These are phyloP conservation scores for Aquilaria agallochum DNA, from an alignment of 441 rosid genomes.

Conservation along the genomic window DNA sequence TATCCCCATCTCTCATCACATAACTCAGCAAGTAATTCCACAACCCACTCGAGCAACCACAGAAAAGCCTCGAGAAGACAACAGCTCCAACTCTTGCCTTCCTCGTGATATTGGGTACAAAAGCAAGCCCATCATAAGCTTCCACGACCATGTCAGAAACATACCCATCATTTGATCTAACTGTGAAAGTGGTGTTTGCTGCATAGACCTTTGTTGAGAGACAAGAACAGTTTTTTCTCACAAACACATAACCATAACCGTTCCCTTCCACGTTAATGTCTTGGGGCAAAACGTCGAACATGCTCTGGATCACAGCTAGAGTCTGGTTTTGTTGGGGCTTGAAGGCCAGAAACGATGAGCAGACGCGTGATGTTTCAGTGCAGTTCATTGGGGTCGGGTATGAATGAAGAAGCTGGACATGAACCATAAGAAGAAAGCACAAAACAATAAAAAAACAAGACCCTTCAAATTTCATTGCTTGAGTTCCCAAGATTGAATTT, in stretches of 20 bases:
- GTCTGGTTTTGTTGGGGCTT: conserved; percentile 61
- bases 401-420: conserved; percentile 23
- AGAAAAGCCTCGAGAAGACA: conserved; percentile 79
- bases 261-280: conserved; percentile 56
- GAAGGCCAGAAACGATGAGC: conserved; percentile 85
- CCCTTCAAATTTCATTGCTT: conserved; percentile 30
- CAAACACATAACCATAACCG: conserved; percentile 49
- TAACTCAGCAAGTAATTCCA: conserved; percentile 99
- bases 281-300: conserved; percentile 80
- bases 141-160: conserved; percentile 55
- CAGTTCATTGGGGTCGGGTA: conserved; percentile 65
- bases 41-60: conserved; percentile 93
- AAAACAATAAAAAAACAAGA: conserved; percentile 22
- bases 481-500: conserved; percentile 3
- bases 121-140: conserved; percentile 82
- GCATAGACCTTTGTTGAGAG: conserved; percentile 53
- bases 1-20: conserved; percentile 71
- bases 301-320: conserved; percentile 69
- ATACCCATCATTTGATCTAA: conserved; percentile 57
- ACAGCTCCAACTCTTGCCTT: conserved; percentile 57
- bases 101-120: conserved; percentile 53
- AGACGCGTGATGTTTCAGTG: conserved; percentile 75
- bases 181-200: conserved; percentile 75
- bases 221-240: conserved; percentile 92
- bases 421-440: conserved; percentile 16